phyloP scores from a whole-genome alignment of 352 stramenopile genomes.

The Thraustotheca clavata region DNA sequence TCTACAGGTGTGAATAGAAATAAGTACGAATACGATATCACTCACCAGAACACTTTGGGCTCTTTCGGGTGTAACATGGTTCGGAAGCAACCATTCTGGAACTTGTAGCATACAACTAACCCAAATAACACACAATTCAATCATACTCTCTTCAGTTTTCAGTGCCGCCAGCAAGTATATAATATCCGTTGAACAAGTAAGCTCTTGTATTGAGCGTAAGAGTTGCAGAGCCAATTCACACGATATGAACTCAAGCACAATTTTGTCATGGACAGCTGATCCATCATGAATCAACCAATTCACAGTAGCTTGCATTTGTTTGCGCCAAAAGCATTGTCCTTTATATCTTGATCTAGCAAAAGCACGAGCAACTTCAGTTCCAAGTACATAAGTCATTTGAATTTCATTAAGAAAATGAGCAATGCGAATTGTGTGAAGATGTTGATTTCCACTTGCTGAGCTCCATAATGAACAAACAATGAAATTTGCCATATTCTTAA shows the following conservation, averaged over 20 bases:
- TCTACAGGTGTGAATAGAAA: too few species aligned
- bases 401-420: too few species aligned
- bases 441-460: neutral
- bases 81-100: neutral
- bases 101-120: neutral
- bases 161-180: neutral
- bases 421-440: neutral
- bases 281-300: neutral
- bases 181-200: neutral
- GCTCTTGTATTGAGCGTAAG: neutral
- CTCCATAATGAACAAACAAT: neutral
- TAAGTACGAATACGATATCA: too few species aligned
- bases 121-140: neutral
- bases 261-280: neutral
- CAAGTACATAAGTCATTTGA: too few species aligned
- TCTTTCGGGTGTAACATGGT: neutral
- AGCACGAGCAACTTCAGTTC: too few species aligned
- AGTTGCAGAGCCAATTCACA: neutral
- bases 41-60: too few species aligned
- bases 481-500: neutral
- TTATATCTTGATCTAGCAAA: too few species aligned
- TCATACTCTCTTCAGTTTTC: neutral
- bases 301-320: neutral
- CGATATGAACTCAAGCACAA: neutral
- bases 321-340: neutral